Base-by-base conservation (phyloP, 108 stramenopile species). In the Skeletonema marinoi region DNA sequence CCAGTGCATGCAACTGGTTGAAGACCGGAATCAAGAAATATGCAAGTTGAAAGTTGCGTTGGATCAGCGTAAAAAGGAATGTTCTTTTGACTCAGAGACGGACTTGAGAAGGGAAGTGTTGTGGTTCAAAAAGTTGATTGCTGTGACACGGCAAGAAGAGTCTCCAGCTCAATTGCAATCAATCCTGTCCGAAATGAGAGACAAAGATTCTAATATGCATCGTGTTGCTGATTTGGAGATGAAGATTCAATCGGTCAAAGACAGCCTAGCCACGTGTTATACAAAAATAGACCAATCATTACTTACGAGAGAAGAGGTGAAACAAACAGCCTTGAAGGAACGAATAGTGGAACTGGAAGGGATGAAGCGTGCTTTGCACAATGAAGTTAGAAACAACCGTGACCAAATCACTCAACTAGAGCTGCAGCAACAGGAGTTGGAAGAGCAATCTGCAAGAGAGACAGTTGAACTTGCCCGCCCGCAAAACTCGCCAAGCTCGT, bases 21-120 rank as follows among this genome's bases (percentile, higher is more conserved):
- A 83, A 35, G 76, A 72, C 14, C 75, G 82, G 29, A 73, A 73
- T 66, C 72, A 74, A 30, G 82, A 83, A 19, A 83, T 83, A 35
- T 36, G 51, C 60, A 60, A 71, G 50, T 64, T 83, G 60, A 54
- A 68, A n/a, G 54, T 36, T 62, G 39, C 14, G 0, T 30, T 77
- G 21, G 71, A 73, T 58, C 48, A 74, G 58, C 17, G 41, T 12
- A 21, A 19, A 25, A 19, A 32, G 16, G n/a, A 25, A 58, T 33
- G 21, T 5, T 17, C 2, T 19, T 2, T 3, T 60, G 64, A 56
- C 19, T 17, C 35, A 10, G 51, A 19, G 32, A 30, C 3, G 11
- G 5, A 32, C 13, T 51, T 74, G 64, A 38, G 63, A 51, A 50
- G 63, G 36, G 77, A 78, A 39, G 38, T 71, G 19, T 29, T 65